These are phyloP conservation scores for Alternaria hordeiaustralica DNA, from an alignment of 2,329 filamentous ascomycete species.

Conservation along the genomic window DNA sequence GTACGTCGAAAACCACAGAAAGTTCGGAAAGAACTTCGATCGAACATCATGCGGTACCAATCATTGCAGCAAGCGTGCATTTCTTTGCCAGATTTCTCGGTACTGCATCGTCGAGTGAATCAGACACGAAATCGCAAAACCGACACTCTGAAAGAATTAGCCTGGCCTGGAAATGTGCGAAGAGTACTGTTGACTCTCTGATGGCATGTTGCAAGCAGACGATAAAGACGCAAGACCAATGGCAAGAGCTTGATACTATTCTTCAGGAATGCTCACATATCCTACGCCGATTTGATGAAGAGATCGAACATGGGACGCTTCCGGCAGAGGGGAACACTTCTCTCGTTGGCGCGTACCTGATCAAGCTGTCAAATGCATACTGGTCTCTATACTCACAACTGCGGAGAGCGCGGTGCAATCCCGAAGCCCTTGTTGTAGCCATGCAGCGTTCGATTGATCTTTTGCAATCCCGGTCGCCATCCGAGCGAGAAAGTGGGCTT, in stretches of 20 bases:
- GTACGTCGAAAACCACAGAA: slow-evolving; percentile 7
- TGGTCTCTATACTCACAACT: slow-evolving; percentile 65
- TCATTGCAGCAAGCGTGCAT: slow-evolving; percentile 39
- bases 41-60: slow-evolving; percentile 24
- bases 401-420: slow-evolving; percentile 55
- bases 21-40: slow-evolving; percentile 1
- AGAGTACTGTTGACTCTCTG: slow-evolving; percentile 47
- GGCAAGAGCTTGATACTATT: slow-evolving; percentile 40
- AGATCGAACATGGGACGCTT: slow-evolving; percentile 8
- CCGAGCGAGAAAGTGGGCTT: slow-evolving; percentile 66
- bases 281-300: slow-evolving; percentile 33
- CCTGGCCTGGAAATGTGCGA: slow-evolving; percentile 36
- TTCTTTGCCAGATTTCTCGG: slow-evolving; percentile 45
- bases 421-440: slow-evolving; percentile 60
- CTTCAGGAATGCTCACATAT: slow-evolving; percentile 43
- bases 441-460: slow-evolving; percentile 70
- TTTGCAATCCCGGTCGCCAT: slow-evolving; percentile 60
- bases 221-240: slow-evolving; percentile 29
- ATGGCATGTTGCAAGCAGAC: slow-evolving; percentile 41
- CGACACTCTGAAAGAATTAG: slow-evolving; percentile 32
- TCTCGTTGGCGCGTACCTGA: slow-evolving; percentile 47
- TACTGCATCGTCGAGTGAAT: slow-evolving; percentile 16
- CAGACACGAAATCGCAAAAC: slow-evolving; percentile 22
- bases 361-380: slow-evolving; percentile 75
- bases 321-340: slow-evolving; percentile 11